Evolutionary conservation across 495 filamentous ascomycete species (phyloP).

Genomic region (Saxispiralis lemnorum): DNA sequence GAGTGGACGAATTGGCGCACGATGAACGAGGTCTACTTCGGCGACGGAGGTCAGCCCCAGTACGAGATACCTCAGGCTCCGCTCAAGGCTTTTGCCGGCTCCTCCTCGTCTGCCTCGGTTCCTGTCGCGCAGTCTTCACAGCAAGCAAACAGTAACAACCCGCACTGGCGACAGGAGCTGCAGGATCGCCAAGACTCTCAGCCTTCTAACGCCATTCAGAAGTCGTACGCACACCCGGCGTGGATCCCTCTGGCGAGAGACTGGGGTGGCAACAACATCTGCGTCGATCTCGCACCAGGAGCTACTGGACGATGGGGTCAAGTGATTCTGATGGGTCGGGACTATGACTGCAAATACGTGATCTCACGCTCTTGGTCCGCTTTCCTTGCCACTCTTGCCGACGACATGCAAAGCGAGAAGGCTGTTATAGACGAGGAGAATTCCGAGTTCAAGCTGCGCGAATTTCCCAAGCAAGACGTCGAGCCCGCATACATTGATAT

Average conservation of each 20-base stretch:
- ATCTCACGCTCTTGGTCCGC: constrained; percentile 81
- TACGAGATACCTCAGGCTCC: constrained; percentile 37
- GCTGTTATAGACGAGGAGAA: constrained; percentile 81
- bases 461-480: constrained; percentile 72
- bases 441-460: constrained; percentile 74
- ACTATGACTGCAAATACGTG: constrained; percentile 97
- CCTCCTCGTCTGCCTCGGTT: constrained; percentile 26
- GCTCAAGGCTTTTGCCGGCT: constrained; percentile 50
- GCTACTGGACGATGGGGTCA: constrained; percentile 87
- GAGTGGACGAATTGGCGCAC: constrained; percentile 94
- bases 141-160: constrained; percentile 24
- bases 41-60: constrained; percentile 11
- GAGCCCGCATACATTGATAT: constrained; percentile 94
- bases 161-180: constrained; percentile 71
- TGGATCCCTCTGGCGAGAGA: constrained; percentile 96
- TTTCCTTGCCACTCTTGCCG: constrained; percentile 72
- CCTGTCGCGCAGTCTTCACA: constrained; percentile 24
- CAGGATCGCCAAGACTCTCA: constrained; percentile 73
- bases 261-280: constrained; percentile 96
- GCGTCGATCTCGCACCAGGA: constrained; percentile 83
- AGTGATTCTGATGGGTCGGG: constrained; percentile 86
- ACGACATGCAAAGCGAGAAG: constrained; percentile 74
- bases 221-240: constrained; percentile 79
- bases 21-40: constrained; percentile 77
- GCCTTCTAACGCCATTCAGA: constrained; percentile 69